Conservation (phyloP, 1,284 basidiomycete genomes). For the Austropuccinia psidii region DNA sequence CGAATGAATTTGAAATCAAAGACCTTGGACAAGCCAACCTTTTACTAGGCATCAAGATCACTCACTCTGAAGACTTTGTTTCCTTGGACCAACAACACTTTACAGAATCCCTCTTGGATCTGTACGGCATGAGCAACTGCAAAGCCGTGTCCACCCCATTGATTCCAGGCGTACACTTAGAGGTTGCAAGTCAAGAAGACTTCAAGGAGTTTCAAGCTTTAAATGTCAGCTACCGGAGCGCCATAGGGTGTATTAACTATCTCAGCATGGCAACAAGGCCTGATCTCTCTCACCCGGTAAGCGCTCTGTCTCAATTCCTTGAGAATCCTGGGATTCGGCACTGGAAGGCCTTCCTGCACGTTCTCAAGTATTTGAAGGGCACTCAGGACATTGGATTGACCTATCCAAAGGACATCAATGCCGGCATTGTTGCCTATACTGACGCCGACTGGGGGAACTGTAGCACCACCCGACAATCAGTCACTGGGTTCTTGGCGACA, state of each 20-base stretch:
- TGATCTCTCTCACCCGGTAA: slow-evolving; percentile 17
- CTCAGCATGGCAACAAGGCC: slow-evolving; percentile 20
- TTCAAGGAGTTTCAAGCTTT: background rate
- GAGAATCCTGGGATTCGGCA: slow-evolving; percentile 13
- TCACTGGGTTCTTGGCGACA: no score
- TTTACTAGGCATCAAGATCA: slow-evolving; percentile 27
- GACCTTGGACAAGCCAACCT: slow-evolving; percentile 18
- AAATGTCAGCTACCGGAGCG: background rate
- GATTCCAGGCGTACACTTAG: slow-evolving; percentile 8
- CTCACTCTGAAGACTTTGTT: background rate
- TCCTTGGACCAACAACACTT: background rate
- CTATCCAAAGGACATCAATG: background rate
- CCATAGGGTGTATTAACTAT: slow-evolving; percentile 23
- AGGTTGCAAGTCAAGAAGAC: slow-evolving; percentile 18
- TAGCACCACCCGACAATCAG: no score
- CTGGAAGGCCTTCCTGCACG: slow-evolving; percentile 14
- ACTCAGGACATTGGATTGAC: slow-evolving; percentile 4
- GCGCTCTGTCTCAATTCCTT: slow-evolving; percentile 24
- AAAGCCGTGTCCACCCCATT: slow-evolving; percentile 19
- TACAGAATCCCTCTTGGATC: background rate
- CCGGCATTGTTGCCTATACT: slow-evolving; percentile 1
- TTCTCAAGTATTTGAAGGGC: slow-evolving; percentile 22
- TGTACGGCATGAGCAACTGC: slow-evolving; percentile 3
- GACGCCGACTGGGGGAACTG: slow-evolving; percentile 25
- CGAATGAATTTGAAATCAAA: slow-evolving; percentile 34